phyloP scores from a whole-genome alignment of 768 basidiomycete genomes.

The Tephrocybe rancida region DNA sequence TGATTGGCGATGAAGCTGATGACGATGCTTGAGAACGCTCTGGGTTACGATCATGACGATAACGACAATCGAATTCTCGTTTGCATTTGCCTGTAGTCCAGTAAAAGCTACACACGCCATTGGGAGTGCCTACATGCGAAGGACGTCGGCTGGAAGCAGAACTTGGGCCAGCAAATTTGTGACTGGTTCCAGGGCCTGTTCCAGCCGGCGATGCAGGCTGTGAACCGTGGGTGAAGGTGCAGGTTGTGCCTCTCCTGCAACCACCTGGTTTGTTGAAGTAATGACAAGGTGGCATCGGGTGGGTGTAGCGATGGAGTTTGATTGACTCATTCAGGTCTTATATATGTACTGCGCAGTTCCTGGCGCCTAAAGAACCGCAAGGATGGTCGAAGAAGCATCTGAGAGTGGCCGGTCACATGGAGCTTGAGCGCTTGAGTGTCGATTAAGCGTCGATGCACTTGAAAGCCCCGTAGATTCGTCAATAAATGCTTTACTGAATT shows the following conservation, averaged over 20 bases:
- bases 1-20: not conserved
- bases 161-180: constrained; percentile 5
- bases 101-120: constrained; percentile 46
- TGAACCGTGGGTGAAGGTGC: constrained; percentile 32
- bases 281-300: constrained; percentile 31
- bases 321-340: constrained; percentile 1
- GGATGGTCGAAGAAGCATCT: not conserved
- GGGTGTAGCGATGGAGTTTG: constrained; percentile 7
- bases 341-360: not conserved
- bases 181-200: constrained; percentile 8
- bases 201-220: constrained; percentile 5
- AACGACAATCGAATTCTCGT: constrained; percentile 48
- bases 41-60: constrained; percentile 31
- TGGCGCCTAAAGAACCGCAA: constrained; percentile 14
- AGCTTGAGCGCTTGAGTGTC: not conserved
- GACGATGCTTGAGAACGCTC: constrained; percentile 3
- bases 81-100: constrained; percentile 51
- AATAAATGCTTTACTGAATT: no score
- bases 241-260: constrained; percentile 45
- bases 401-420: not conserved
- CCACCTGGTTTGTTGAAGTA: constrained; percentile 45
- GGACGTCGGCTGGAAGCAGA: constrained; percentile 7
- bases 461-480: no score
- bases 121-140: constrained; percentile 21
- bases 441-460: no score